These are phyloP conservation scores for Pyrenochaeta sp. DNA, from an alignment of 2,329 filamentous ascomycete genomes.

Conservation along the genomic window DNA sequence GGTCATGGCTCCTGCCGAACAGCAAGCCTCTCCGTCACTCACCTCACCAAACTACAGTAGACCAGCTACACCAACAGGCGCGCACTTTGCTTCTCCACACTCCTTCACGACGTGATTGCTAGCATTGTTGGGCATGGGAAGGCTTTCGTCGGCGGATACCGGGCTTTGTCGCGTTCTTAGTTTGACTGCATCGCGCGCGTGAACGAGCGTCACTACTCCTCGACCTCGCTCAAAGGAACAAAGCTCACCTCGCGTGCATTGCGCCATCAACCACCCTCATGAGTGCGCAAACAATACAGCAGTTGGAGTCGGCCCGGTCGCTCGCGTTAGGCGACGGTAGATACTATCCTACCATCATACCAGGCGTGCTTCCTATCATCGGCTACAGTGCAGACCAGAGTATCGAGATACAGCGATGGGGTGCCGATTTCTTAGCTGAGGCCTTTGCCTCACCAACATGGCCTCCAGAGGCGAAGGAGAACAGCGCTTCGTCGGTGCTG, in stretches of 20 bases:
- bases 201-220: constrained; percentile 32
- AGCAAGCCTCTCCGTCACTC: constrained; percentile 13
- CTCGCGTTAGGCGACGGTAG: constrained; percentile 86
- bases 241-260: constrained; percentile 35
- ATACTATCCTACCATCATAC: constrained; percentile 91
- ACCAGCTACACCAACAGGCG: constrained; percentile 27
- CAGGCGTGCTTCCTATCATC: constrained; percentile 92
- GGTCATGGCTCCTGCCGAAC: constrained; percentile 14
- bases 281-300: constrained; percentile 63
- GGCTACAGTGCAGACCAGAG: constrained; percentile 68
- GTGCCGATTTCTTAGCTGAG: constrained; percentile 93
- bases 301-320: constrained; percentile 89
- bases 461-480: constrained; percentile 78
- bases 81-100: constrained; percentile 34
- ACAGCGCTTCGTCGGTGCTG: constrained; percentile 77
- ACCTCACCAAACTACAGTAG: constrained; percentile 14
- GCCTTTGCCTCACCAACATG: constrained; percentile 93
- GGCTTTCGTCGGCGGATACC: constrained; percentile 23
- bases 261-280: constrained; percentile 31
- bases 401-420: constrained; percentile 91
- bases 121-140: constrained; percentile 42
- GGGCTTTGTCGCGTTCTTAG: constrained; percentile 43
- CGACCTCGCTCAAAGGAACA: constrained; percentile 29
- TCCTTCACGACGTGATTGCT: constrained; percentile 30
- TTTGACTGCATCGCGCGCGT: constrained; percentile 43